These are phyloP conservation scores for Colletotrichum abscissum DNA, from an alignment of 2,329 filamentous ascomycete species.

Conservation along the genomic window DNA sequence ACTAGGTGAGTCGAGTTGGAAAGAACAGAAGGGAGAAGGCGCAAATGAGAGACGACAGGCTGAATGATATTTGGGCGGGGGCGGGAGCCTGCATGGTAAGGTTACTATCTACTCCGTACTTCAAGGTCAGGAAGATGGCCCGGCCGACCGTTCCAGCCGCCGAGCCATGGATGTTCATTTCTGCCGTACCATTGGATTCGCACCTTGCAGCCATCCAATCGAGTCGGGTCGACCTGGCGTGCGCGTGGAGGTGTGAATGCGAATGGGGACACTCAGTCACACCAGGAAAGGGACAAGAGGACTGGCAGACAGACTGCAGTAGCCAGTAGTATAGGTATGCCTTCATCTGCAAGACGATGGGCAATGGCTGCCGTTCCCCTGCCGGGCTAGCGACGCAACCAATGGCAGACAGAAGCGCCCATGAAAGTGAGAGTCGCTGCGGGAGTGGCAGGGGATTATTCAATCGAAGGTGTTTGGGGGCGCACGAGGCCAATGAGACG, in stretches of 20 bases:
- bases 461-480: not conserved
- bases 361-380: constrained; percentile 5
- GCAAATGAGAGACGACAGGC: not conserved
- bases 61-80: constrained; percentile 28
- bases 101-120: too few species aligned
- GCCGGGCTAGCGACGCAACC: not conserved
- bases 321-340: too few species aligned
- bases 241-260: not conserved
- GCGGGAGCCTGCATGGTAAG: not conserved
- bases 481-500: constrained; percentile 13
- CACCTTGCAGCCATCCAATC: constrained; percentile 35
- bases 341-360: constrained; percentile 4
- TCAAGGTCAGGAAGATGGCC: not conserved
- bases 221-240: not conserved
- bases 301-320: not conserved
- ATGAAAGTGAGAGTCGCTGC: constrained; percentile 32
- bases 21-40: constrained; percentile 31
- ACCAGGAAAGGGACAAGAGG: not conserved
- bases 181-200: constrained; percentile 20
- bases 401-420: constrained; percentile 22
- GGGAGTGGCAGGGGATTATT: not conserved
- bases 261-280: not conserved
- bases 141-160: constrained; percentile 29
- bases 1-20: not conserved
- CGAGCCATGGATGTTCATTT: constrained; percentile 4